Evolutionary conservation across 495 filamentous ascomycete species (phyloP), one percentile per base, ranked within the genome.

Genomic region (Sabuloglossum arenarium): DNA sequence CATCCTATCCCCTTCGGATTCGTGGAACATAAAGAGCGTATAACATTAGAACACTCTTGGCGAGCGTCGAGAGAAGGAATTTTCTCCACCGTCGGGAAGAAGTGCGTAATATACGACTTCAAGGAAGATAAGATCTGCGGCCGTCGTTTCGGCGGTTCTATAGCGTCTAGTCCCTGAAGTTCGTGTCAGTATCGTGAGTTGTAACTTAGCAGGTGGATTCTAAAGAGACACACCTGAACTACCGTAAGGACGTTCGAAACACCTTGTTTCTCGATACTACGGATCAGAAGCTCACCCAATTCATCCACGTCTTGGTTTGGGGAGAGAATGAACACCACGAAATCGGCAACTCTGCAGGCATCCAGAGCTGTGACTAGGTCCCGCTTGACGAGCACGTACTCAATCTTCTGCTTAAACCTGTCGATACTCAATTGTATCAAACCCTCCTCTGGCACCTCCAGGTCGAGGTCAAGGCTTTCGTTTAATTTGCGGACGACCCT

Each of bases 1-100:
- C 91, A 98, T 47, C 79, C 73, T 21, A 98, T 76, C 9, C 93
- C 93, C 68, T 94, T 96, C 24, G 93, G 90, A 10, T 79, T 87
- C 6, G 80, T 82, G 54, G 82, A 93, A 69, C 91, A 98, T 16
- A 98, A 68, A 21, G 86, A 88, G 23, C 93, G 79, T 65, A 96
- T 84, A 14, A 90, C 70, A 62, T 94, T 96, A 10, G 84, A 76
- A 65, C 84, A 88, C 65, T 98, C 91, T 64, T 93, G 88, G 64
- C 82, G 71, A 9, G 81, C 86, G 60, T 94, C 87, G 47, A 93
- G 73, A 57, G 79, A 88, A 66, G 86, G 81, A 39, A 98, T 75
- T 69, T 90, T 95, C 58, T 93, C 85, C 58, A 87, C 81, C 9
- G 80, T 71, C 0, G 91, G 86, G 69, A 95, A 91, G 71, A 94